These are phyloP conservation scores for Trametes gibbosa DNA, from an alignment of 768 basidiomycete genomes.

Conservation along the genomic window DNA sequence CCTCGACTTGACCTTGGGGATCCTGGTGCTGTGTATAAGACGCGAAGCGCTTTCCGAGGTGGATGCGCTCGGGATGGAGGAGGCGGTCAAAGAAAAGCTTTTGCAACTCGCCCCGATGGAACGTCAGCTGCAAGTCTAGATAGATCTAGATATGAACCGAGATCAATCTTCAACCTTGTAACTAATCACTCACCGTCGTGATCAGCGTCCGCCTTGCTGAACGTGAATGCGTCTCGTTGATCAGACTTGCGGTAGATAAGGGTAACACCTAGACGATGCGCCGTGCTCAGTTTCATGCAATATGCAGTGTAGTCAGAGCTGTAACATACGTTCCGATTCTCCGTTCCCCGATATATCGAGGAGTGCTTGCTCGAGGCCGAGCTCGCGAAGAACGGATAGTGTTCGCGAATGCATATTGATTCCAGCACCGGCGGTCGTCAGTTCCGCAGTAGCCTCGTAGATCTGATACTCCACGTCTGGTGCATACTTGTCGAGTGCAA, in stretches of 20 bases:
- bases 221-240: neutral
- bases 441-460: conserved; percentile 19
- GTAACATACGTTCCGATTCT: neutral
- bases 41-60: conserved; percentile 21
- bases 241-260: conserved; percentile 10
- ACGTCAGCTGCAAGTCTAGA: neutral
- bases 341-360: neutral
- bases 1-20: conserved; percentile 4
- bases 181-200: neutral
- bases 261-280: neutral
- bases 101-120: conserved; percentile 22
- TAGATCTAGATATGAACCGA: neutral
- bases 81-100: conserved; percentile 16
- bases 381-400: conserved; percentile 7
- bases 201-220: neutral
- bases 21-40: conserved; percentile 3
- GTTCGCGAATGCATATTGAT: conserved; percentile 15
- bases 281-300: neutral
- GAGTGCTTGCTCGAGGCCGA: conserved; percentile 4
- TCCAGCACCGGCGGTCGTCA: conserved; percentile 22
- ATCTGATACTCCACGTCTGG: conserved; percentile 21
- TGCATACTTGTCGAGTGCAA: conserved; percentile 14
- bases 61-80: conserved; percentile 2
- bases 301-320: neutral
- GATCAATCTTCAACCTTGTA: fast-evolving